These are phyloP conservation scores for Capsella bursapastoris DNA, from an alignment of 345 rosid genomes.

Conservation along the genomic window DNA sequence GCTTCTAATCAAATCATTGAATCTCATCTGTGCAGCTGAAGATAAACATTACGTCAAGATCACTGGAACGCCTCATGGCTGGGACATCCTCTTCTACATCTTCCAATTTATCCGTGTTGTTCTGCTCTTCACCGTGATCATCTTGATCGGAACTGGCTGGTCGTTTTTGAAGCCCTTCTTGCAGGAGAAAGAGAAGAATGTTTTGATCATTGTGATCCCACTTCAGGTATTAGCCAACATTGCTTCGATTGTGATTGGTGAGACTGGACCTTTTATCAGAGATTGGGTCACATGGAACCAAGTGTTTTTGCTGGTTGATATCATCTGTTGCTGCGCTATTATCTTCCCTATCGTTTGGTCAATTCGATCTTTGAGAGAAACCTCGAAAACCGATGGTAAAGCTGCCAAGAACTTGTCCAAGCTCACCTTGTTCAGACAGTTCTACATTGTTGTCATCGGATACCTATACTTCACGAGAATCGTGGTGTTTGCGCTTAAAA, in stretches of 20 bases:
- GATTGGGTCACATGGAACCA: constrained; percentile 98
- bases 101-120: constrained; percentile 90
- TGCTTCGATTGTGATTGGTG: constrained; percentile 88
- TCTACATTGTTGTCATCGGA: constrained; percentile 88
- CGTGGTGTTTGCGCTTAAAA: constrained; percentile 84
- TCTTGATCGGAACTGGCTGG: constrained; percentile 98
- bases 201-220: constrained; percentile 92
- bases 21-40: constrained; percentile 89
- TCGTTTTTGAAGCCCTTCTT: constrained; percentile 90
- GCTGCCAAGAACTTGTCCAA: constrained; percentile 90
- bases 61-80: constrained; percentile 95
- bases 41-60: constrained; percentile 84
- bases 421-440: constrained; percentile 82
- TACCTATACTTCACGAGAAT: constrained; percentile 91
- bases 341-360: constrained; percentile 99
- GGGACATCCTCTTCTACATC: constrained; percentile 91
- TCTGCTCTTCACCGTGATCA: constrained; percentile 84
- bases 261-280: constrained; percentile 86
- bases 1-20: constrained; percentile 81
- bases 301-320: constrained; percentile 85
- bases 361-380: constrained; percentile 80
- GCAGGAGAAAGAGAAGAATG: constrained; percentile 98
- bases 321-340: constrained; percentile 90
- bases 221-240: constrained; percentile 94
- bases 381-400: constrained; percentile 92